Evolutionary conservation across 257 asterid genomes (phyloP).

Genomic region (Nicotiana noctiflora): DNA sequence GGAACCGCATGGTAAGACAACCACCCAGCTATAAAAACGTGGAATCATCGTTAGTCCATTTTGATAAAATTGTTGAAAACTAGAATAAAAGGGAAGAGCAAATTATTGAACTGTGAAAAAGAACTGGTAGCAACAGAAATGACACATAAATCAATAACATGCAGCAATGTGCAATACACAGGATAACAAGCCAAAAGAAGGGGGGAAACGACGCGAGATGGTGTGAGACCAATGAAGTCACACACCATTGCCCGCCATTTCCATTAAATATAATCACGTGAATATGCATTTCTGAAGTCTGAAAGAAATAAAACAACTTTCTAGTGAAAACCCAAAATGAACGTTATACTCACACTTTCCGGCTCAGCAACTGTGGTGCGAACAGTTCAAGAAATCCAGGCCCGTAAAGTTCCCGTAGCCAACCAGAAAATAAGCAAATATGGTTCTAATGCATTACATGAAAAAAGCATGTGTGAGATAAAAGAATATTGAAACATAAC

Average conservation of each 20-base stretch:
- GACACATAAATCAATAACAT: background rate
- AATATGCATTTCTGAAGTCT: background rate
- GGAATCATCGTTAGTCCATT: background rate
- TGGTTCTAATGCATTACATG: constrained; percentile 43
- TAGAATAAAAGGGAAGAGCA: background rate
- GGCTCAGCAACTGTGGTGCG: constrained; percentile 77
- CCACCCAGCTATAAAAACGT: constrained; percentile 70
- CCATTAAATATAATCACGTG: background rate
- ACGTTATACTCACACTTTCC: constrained; percentile 75
- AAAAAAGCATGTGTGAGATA: background rate
- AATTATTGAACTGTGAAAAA: background rate
- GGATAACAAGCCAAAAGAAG: background rate
- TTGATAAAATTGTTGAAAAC: background rate
- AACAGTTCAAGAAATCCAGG: constrained; percentile 77
- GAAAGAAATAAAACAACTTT: background rate
- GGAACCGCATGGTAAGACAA: constrained; percentile 77
- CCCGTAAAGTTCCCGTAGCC: constrained; percentile 77
- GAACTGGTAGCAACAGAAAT: background rate
- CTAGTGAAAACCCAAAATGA: background rate
- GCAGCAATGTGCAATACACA: background rate
- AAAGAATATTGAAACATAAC: background rate
- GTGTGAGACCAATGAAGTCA: background rate
- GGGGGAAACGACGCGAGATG: background rate
- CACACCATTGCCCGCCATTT: background rate
- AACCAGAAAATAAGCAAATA: constrained; percentile 86